phyloP scores from a whole-genome alignment of 2,329 filamentous ascomycete species.

The Ascocoryne sarcoides region DNA sequence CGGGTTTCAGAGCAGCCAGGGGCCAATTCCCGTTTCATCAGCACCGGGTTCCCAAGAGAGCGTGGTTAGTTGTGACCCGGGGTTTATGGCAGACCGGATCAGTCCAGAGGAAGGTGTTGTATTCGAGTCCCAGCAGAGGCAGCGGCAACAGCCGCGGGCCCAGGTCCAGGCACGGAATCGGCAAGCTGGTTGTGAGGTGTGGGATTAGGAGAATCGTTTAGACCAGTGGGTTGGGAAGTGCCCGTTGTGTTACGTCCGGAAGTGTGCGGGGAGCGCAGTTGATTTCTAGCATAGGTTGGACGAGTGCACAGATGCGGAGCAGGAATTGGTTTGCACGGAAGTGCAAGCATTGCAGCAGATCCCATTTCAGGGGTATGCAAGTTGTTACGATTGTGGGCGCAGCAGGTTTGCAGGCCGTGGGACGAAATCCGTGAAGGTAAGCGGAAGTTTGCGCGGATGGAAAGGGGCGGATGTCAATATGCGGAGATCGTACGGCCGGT shows the following conservation, averaged over 20 bases:
- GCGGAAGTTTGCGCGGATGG: background rate
- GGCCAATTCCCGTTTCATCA: no score
- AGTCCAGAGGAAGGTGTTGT: no score
- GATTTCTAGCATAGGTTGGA: background rate
- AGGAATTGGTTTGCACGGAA: background rate
- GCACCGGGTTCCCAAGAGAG: no score
- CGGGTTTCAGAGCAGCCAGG: no score
- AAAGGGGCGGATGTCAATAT: background rate
- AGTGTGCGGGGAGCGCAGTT: background rate
- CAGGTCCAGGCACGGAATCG: conserved; percentile 1
- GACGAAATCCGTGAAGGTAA: background rate
- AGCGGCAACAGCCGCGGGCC: no score
- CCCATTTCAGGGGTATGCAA: background rate
- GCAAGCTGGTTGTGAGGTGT: conserved; percentile 4
- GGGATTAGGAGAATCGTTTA: conserved; percentile 4
- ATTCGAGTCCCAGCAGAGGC: no score
- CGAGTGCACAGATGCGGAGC: background rate
- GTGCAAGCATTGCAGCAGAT: background rate
- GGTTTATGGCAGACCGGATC: no score
- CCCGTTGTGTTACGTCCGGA: conserved; percentile 1
- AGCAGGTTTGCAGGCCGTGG: no score
- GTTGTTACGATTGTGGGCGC: background rate
- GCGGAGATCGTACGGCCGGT: conserved; percentile 2
- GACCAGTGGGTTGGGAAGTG: conserved; percentile 2
- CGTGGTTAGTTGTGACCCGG: no score